phyloP scores from a whole-genome alignment of 768 basidiomycete species.

The Boletales sp. region DNA sequence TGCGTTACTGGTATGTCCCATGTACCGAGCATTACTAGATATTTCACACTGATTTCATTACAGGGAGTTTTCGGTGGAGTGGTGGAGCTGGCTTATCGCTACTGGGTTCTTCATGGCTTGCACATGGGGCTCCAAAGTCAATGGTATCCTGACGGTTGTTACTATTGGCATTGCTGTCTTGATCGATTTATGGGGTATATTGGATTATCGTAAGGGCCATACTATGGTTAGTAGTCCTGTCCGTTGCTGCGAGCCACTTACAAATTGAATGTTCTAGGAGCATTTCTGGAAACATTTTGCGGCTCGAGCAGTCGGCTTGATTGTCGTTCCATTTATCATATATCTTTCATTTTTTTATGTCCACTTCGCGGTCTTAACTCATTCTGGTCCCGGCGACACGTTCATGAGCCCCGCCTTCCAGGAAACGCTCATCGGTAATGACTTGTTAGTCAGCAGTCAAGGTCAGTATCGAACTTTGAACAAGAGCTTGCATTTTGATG shows the following conservation, averaged over 20 bases:
- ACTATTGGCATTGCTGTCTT: slow-evolving; percentile 88
- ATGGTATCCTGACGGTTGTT: slow-evolving; percentile 87
- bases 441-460: slow-evolving; percentile 86
- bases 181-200: slow-evolving; percentile 90
- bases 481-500: background rate
- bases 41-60: slow-evolving; percentile 1
- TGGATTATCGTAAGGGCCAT: slow-evolving; percentile 79
- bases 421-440: slow-evolving; percentile 89
- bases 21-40: background rate
- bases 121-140: slow-evolving; percentile 97
- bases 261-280: slow-evolving; percentile 46
- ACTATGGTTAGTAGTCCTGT: slow-evolving; percentile 55
- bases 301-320: slow-evolving; percentile 81
- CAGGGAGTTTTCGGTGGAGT: slow-evolving; percentile 83
- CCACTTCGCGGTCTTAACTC: slow-evolving; percentile 84
- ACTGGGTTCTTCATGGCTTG: slow-evolving; percentile 95
- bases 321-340: slow-evolving; percentile 81
- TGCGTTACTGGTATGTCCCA: slow-evolving; percentile 72
- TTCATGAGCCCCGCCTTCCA: slow-evolving; percentile 99
- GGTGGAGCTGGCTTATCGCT: slow-evolving; percentile 92
- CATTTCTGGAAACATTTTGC: slow-evolving; percentile 87
- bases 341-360: slow-evolving; percentile 96
- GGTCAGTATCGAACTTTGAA: slow-evolving; percentile 47
- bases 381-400: slow-evolving; percentile 88
- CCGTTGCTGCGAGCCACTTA: background rate